Conservation (phyloP, 768 basidiomycete species). For the Leucogyrophana mollusca region DNA sequence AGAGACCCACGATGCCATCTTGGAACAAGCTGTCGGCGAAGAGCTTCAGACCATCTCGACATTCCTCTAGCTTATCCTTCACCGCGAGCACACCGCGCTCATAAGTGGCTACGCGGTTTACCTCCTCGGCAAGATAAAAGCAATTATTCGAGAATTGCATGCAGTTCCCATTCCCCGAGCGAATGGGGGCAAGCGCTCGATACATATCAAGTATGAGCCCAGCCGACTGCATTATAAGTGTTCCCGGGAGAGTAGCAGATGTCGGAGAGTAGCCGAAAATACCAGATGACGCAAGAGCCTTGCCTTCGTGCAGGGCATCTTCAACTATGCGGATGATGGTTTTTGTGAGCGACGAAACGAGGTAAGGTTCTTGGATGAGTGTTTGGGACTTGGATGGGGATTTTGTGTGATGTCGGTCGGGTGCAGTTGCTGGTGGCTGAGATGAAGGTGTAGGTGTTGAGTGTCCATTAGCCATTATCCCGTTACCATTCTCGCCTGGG, state of each 20-base stretch:
- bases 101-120: conserved; percentile 23
- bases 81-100: conserved; percentile 31
- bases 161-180: conserved; percentile 50
- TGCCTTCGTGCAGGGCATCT: conserved; percentile 65
- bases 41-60: conserved; percentile 46
- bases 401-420: conserved; percentile 14
- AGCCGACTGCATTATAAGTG: conserved; percentile 58
- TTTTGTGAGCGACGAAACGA: conserved; percentile 57
- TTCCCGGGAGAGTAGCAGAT: conserved; percentile 42
- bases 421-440: conserved; percentile 15
- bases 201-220: conserved; percentile 74
- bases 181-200: conserved; percentile 73
- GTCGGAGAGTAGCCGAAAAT: conserved; percentile 41
- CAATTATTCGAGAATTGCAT: conserved; percentile 87
- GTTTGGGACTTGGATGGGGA: conserved; percentile 10
- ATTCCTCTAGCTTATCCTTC: conserved; percentile 52
- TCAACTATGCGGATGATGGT: conserved; percentile 56
- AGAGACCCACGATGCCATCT: conserved; percentile 58
- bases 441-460: conserved; percentile 18
- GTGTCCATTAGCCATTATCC: conserved; percentile 18
- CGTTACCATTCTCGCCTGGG: conserved; percentile 3
- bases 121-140: conserved; percentile 57
- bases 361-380: conserved; percentile 47
- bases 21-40: conserved; percentile 72
- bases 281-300: conserved; percentile 56